Conservation (phyloP, 2,329 filamentous ascomycete species). For the Leptosphaerulina australis region DNA sequence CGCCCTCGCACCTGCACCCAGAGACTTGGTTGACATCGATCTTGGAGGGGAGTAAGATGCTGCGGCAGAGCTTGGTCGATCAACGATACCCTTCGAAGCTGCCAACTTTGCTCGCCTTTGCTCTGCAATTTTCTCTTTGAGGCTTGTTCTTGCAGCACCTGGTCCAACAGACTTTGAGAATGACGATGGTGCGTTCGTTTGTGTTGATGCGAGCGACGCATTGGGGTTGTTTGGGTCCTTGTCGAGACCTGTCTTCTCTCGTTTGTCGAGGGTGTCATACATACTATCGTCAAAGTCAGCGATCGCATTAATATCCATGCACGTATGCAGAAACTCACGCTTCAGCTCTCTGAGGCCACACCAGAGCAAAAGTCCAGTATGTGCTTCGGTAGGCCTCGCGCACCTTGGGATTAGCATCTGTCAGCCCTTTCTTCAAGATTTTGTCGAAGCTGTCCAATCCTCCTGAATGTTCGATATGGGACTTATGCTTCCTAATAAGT, state of each 20-base stretch:
- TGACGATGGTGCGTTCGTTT: conserved; percentile 52
- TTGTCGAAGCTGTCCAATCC: conserved; percentile 85
- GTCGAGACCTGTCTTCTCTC: conserved; percentile 78
- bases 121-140: conserved; percentile 84
- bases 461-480: conserved; percentile 80
- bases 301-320: background rate
- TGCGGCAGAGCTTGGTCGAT: conserved; percentile 64
- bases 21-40: conserved; percentile 44
- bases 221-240: conserved; percentile 85
- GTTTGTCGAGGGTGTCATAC: conserved; percentile 76
- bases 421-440: conserved; percentile 85
- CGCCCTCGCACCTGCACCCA: conserved; percentile 31
- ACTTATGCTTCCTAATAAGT: conserved; percentile 80
- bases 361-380: conserved; percentile 80
- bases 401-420: conserved; percentile 87
- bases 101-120: conserved; percentile 68
- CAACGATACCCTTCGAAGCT: conserved; percentile 51
- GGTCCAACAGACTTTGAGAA: conserved; percentile 57
- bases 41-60: conserved; percentile 58
- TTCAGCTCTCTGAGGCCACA: conserved; percentile 81
- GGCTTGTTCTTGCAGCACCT: conserved; percentile 59
- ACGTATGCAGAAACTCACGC: conserved; percentile 57
- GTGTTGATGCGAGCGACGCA: conserved; percentile 55
- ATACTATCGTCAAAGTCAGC: conserved; percentile 61
- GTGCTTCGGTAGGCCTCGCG: conserved; percentile 83